Percentiles rank a stretch among this genome's conserved stretches.
Evolutionary conservation across 345 rosid genomes (phyloP).

Genomic region (Lagerstroemia speciosa): DNA sequence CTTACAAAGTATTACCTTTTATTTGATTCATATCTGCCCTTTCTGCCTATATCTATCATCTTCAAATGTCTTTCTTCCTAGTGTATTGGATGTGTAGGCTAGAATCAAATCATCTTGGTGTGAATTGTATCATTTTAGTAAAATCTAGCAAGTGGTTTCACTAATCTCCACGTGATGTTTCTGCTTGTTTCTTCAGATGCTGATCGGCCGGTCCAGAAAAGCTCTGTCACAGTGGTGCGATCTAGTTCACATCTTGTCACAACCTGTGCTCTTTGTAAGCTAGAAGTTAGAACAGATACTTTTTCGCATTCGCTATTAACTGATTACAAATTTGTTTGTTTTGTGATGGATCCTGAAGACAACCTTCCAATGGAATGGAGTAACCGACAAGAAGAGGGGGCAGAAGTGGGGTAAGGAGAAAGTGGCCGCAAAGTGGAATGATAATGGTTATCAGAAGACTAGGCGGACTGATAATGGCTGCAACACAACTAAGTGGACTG

Average conservation of each 20-base stretch:
- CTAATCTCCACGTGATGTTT: not conserved
- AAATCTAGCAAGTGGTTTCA: not conserved
- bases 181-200: constrained; percentile 32
- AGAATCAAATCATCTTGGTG: not conserved
- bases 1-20: not conserved
- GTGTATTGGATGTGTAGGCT: not conserved
- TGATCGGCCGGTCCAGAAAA: constrained; percentile 31
- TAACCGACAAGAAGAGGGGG: constrained; percentile 79
- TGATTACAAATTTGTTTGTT: constrained; percentile 9
- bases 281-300: not conserved
- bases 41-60: not conserved
- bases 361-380: constrained; percentile 65
- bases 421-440: constrained; percentile 34
- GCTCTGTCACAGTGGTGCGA: constrained; percentile 47
- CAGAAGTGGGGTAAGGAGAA: constrained; percentile 91
- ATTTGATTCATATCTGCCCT: not conserved
- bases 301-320: not conserved
- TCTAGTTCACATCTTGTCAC: constrained; percentile 6
- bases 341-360: constrained; percentile 34
- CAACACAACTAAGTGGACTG: not conserved
- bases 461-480: constrained; percentile 28
- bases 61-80: not conserved
- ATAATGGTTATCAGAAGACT: constrained; percentile 10
- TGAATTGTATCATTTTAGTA: not conserved
- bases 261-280: not conserved